Evolutionary conservation across 495 filamentous ascomycete species (phyloP), one percentile per base, ranked within the genome.

Genomic region (Echria macrotheca): DNA sequence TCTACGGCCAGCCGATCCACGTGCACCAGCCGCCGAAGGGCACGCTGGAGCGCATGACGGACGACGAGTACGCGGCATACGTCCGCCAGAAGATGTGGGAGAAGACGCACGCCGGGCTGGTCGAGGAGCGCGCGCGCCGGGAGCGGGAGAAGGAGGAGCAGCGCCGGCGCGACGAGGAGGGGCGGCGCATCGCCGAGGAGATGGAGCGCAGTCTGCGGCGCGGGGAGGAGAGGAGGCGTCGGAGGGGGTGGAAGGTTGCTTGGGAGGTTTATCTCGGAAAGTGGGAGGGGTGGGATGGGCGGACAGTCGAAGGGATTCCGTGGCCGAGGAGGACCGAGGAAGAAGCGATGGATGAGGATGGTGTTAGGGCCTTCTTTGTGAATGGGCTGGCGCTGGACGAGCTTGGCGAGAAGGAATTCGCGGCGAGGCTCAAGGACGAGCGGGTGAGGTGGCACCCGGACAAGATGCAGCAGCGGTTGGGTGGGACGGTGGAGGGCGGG

Each of bases 361-460:
- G n/a, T n/a, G 67, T 76, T 5, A 55, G 59, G 38, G 61, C 63
- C 7, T 76, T 74, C 43, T 71, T 71, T 49, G 64, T 73, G 29
- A 42, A 63, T 24, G 72, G 71, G 2, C 53, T 73, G 24, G 65
- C 55, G 23, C 43, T 68, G 45, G 66, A 65, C n/a, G 84, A 90
- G 70, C 66, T 91, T 2, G 71, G 69, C 1, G 74, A 76, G 49
- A 78, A 80, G 39, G 75, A 77, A 25, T 63, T 89, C 25, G 50
- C 76, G 37, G 71, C 74, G 14, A 71, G 79, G 22, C 69, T 99
- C 29, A 97, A 96, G 68, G 64, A 76, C 14, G 93, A 99, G 70
- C 78, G 93, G 29, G 81, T 97, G 8, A 71, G 89, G 8, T 99
- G 93, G 93, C 93, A 99, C 77, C 93, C 93, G 8, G 93, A 99